phyloP scores from a whole-genome alignment of 345 rosid species.

The Sonneratia alba region DNA sequence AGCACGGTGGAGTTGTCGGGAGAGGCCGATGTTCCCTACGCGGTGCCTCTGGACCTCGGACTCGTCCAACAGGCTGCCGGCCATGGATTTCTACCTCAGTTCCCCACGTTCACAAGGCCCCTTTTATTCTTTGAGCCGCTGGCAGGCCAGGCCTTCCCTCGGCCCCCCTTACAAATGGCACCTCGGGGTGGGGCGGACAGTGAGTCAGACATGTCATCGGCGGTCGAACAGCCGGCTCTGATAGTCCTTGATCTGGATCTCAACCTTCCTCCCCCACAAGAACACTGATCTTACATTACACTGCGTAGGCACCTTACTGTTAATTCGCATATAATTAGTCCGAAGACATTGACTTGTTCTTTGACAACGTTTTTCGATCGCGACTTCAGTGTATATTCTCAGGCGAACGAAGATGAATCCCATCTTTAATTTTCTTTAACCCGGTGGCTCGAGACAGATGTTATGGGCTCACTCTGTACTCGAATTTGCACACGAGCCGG shows the following conservation, averaged over 20 bases:
- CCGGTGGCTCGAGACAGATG: too few relatives aligned
- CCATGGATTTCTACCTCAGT: conserved; percentile 23
- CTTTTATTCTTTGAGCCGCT: conserved; percentile 28
- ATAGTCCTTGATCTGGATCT: conserved; percentile 43
- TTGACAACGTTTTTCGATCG: neutral
- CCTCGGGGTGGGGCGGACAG: conserved; percentile 19
- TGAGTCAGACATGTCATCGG: conserved; percentile 35
- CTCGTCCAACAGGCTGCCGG: neutral
- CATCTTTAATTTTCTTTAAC: too few relatives aligned
- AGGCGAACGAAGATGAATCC: neutral
- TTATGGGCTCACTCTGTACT: too few relatives aligned
- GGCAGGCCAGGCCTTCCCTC: conserved; percentile 28
- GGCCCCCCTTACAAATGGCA: conserved; percentile 33
- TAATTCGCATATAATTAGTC: too few relatives aligned
- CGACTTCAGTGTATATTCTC: neutral
- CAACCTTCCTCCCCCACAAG: conserved; percentile 58
- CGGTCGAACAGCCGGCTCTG: conserved; percentile 28
- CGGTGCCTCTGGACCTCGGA: neutral
- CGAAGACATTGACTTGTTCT: neutral
- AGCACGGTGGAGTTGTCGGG: conserved; percentile 35
- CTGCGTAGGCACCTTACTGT: too few relatives aligned
- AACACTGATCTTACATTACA: conserved; percentile 25
- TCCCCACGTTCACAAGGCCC: conserved; percentile 13
- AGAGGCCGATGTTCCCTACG: neutral
- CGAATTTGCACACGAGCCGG: too few relatives aligned